These are phyloP conservation scores for Hericium rajendrae DNA, from an alignment of 768 basidiomycete species.

Conservation along the genomic window DNA sequence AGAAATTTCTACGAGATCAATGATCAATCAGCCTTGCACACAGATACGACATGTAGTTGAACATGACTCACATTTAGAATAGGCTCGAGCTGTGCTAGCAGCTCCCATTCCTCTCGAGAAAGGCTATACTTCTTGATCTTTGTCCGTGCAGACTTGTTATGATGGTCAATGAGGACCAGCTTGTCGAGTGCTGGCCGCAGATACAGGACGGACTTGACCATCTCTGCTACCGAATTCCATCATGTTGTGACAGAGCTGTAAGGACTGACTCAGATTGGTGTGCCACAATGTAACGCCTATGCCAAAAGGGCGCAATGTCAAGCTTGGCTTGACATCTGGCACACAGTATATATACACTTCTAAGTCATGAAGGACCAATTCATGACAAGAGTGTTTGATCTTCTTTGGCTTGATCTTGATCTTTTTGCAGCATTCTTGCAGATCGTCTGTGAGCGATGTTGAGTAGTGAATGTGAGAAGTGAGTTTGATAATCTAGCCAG, in stretches of 20 bases:
- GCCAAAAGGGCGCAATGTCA: too few relatives aligned
- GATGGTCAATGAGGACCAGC: slow-evolving; percentile 9
- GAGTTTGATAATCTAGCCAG: slow-evolving; percentile 5
- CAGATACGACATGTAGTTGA: neutral
- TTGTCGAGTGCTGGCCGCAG: slow-evolving; percentile 10
- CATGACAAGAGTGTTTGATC: too few relatives aligned
- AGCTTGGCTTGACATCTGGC: too few relatives aligned
- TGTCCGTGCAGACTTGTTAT: slow-evolving; percentile 7
- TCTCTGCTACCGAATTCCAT: slow-evolving; percentile 18
- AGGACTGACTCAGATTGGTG: too few relatives aligned
- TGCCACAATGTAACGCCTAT: too few relatives aligned
- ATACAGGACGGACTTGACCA: slow-evolving; percentile 10
- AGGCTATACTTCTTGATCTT: slow-evolving; percentile 11
- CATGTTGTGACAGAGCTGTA: slow-evolving; percentile 16
- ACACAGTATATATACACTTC: too few relatives aligned
- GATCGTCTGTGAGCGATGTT: slow-evolving; percentile 3
- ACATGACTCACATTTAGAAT: slow-evolving; percentile 12
- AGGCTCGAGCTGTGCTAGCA: slow-evolving; percentile 12
- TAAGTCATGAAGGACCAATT: too few relatives aligned
- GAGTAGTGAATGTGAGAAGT: slow-evolving; percentile 9
- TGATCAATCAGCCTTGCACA: neutral
- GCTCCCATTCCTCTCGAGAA: slow-evolving; percentile 12
- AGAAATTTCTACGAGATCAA: neutral
- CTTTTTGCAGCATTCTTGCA: neutral
- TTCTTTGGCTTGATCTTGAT: neutral